phyloP scores from a whole-genome alignment of 768 basidiomycete species.

The Pisolithus sp. region DNA sequence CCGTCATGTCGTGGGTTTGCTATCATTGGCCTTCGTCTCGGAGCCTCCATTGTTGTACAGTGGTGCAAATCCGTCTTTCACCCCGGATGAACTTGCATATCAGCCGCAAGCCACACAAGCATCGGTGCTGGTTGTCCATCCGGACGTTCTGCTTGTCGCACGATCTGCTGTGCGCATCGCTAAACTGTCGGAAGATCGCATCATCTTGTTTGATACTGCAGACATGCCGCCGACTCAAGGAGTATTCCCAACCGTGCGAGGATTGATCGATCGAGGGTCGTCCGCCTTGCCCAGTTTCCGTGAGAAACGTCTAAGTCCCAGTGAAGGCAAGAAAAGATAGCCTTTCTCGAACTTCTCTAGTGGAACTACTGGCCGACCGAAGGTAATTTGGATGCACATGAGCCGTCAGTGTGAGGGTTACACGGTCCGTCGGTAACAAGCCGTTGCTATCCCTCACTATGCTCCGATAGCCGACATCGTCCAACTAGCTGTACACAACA shows the following conservation, averaged over 20 bases:
- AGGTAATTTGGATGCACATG: slow-evolving; percentile 33
- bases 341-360: slow-evolving; percentile 73
- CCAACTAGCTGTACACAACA: slow-evolving; percentile 49
- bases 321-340: slow-evolving; percentile 65
- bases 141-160: slow-evolving; percentile 38
- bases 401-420: not conserved
- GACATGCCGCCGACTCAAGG: not conserved
- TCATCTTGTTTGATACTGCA: slow-evolving; percentile 36
- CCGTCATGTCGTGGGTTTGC: slow-evolving; percentile 46
- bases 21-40: not conserved
- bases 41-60: slow-evolving; percentile 24
- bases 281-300: slow-evolving; percentile 31
- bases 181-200: slow-evolving; percentile 37
- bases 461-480: slow-evolving; percentile 57
- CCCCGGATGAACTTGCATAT: slow-evolving; percentile 49
- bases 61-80: slow-evolving; percentile 58
- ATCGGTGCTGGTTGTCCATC: slow-evolving; percentile 43
- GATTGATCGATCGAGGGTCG: slow-evolving; percentile 45
- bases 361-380: slow-evolving; percentile 70
- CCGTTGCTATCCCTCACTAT: slow-evolving; percentile 57
- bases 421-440: slow-evolving; percentile 26
- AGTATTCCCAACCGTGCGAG: slow-evolving; percentile 34
- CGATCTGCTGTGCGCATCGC: slow-evolving; percentile 35
- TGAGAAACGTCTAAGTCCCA: slow-evolving; percentile 45
- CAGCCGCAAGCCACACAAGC: slow-evolving; percentile 47